Evolutionary conservation across 441 rosid species (phyloP).

Genomic region (Melastoma candidum): DNA sequence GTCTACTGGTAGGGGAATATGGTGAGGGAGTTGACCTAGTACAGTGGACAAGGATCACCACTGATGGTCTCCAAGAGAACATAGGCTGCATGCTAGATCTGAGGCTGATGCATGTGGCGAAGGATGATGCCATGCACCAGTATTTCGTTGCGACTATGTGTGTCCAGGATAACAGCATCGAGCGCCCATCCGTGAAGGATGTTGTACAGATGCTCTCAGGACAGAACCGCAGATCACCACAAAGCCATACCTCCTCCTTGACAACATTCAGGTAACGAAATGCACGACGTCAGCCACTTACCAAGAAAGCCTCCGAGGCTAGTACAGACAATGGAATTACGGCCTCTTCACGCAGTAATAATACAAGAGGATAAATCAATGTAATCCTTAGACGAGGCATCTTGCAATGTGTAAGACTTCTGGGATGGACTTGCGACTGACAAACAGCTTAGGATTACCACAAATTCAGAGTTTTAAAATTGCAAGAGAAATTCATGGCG

Average conservation of each 20-base stretch:
- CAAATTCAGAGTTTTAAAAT: too few relatives aligned
- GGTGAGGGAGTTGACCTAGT: slow-evolving; percentile 40
- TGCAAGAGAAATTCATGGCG: too few relatives aligned
- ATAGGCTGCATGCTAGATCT: slow-evolving; percentile 23
- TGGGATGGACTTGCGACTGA: too few relatives aligned
- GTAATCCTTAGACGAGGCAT: too few relatives aligned
- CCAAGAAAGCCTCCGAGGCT: too few relatives aligned
- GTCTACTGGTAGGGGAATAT: slow-evolving; percentile 33
- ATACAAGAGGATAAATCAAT: too few relatives aligned
- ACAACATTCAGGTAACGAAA: too few relatives aligned
- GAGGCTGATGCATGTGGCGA: slow-evolving; percentile 24
- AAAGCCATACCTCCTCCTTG: slow-evolving; percentile 28
- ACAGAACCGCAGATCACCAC: slow-evolving; percentile 26
- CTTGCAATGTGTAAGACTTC: too few relatives aligned
- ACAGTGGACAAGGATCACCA: slow-evolving; percentile 29
- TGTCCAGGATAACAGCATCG: slow-evolving; percentile 35
- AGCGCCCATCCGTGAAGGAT: slow-evolving; percentile 45
- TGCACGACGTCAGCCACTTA: too few relatives aligned
- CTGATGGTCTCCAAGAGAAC: slow-evolving; percentile 26
- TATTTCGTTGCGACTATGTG: slow-evolving; percentile 37
- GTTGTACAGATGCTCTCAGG: slow-evolving; percentile 45
- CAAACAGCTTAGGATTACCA: too few relatives aligned
- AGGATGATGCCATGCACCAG: slow-evolving; percentile 33
- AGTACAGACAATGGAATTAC: too few relatives aligned
- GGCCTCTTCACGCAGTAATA: too few relatives aligned